Evolutionary conservation across 306 rosid species (phyloP), one percentile per base, ranked within the genome.

Genomic region (Erythrophleum fordii): DNA sequence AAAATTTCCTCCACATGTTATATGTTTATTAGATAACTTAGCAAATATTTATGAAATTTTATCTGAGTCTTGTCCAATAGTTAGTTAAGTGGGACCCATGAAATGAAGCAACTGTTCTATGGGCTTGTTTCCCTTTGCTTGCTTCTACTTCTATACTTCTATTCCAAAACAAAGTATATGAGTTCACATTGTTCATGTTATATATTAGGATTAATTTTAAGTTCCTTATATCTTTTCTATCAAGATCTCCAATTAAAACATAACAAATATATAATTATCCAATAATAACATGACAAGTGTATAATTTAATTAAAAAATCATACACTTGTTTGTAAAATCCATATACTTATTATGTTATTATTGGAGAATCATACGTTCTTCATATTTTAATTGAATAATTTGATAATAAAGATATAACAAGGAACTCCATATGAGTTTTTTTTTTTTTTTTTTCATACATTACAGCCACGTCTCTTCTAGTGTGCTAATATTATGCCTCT

Each of bases 401-500:
- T 53, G 25, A 56, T 56, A 23, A 3, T 13, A 56, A 22, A 20
- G 28, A 56, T 10, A 22, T 11, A 22, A n/a, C n/a, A n/a, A 56
- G 31, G 14, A 56, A 22, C 9, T 5, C 22, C 29, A 29, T 29
- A 0, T 9, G 34, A 11, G 29, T 52, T 34, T 10, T 0, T 7
- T 14, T 37, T 45, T 46, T 52, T 34, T 10, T 0, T 7, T 14
- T 37, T 45, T 46, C 41, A 49, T 51, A 34, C 41, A 69, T 28
- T 37, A 48, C 66, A 44, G 45, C 62, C 41, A 26, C 62, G 25
- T 73, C 35, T 39, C 34, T 35, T 37, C 60, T 75, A 37, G 78
- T 67, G 52, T 71, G 48, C 31, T 41, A 44, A 22, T 51, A 72
- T 22, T 44, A 45, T 44, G 65, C 51, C 72, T 55, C 44, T 88